Base-by-base conservation (phyloP, 2,329 filamentous ascomycete species). In the Aschersonia sp. region DNA sequence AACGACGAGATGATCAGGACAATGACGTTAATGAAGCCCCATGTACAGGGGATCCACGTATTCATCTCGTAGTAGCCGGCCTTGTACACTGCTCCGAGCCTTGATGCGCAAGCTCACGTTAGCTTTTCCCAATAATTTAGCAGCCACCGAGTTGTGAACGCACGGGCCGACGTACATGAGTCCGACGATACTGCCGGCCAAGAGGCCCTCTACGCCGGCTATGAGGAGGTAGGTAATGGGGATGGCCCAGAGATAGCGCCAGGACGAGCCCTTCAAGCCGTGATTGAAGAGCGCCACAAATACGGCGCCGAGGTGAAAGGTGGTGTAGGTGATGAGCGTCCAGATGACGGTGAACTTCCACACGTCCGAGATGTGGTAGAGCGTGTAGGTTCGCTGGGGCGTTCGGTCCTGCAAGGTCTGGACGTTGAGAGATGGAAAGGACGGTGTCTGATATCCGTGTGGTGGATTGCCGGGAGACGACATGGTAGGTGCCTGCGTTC, bases 1-100 rank as follows among this genome's bases (percentile, higher is more conserved):
- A 95, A 95, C 4, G 87, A 92, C 5, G 87, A 92, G 52, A 94
- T 71, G 45, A 95, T 79, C 43, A 95, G 69, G 32, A 94, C 75
- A 44, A 95, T 63, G 8, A 90, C 81, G 61, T 87, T 94, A 62
- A 90, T 83, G 59, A 86, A 74, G 1, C 80, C 86, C 89, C 89
- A 95, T 29, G 89, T 76, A 58, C 92, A 84, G 0, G 89, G 89
- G 46, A 94, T 85, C 88, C 88, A 95, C 0, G 89, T 95, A 43
- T 87, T 90, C 87, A 95, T 92, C 57, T 81, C 74, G 61, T 90
- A 94, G 64, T 83, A 87, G 42, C 87, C 89, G 2, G 83, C 77
- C 55, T 80, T 77, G 60, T 94, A 95, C 37, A 90, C 77, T 7
- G 83, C 85, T 10, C 85, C 87, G 22, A 94, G 68, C 45, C 85